Base-by-base conservation (phyloP, 129 eudicot species). In the Cynara cardunculus region DNA sequence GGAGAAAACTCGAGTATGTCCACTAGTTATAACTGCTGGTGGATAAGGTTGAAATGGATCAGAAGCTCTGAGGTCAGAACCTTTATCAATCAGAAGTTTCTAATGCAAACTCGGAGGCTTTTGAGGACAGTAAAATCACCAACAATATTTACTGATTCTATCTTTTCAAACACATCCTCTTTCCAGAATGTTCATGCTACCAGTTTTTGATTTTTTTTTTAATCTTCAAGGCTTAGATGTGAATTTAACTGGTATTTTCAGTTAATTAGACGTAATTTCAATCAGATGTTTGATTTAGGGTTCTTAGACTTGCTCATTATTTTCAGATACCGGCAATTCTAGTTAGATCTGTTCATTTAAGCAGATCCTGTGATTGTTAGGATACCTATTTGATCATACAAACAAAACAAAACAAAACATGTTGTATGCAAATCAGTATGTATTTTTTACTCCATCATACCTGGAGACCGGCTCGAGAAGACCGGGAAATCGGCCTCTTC, bases 401-500 rank as follows among this genome's bases (percentile, higher is more conserved):
- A 9, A n/a, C n/a, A n/a, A 67, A 67, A 67, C 72, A 78, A 41
- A 81, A 73, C 26, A 81, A 66, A 62, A 22, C n/a, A 73, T 1
- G n/a, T 1, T 67, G 37, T 73, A 66, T n/a, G 31, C 73, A 53
- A 59, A 80, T 28, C 1, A 71, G 9, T 27, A 22, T 39, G 16
- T 37, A 31, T 3, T 2, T n/a, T 0, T 1, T 0, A 1, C 7
- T 25, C 18, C 35, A 4, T 64, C 13, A 76, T 83, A 90, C 96
- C 92, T 90, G 96, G 19, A 90, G 89, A 37, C 96, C 92, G 10
- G 96, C 96, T 19, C 92, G 89, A 65, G 96, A 66, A 19, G 96
- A 90, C 7, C 96, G 80, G 25, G 96, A 90, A 28, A 77, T 41
- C 0, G 96, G 90, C 87, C 82, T 80, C 79, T 90, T 90, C 91